Evolutionary conservation across 2,329 filamentous ascomycete genomes (phyloP), one percentile per base, ranked within the genome.

Genomic region (Sclerotinia sclerotiorum): DNA sequence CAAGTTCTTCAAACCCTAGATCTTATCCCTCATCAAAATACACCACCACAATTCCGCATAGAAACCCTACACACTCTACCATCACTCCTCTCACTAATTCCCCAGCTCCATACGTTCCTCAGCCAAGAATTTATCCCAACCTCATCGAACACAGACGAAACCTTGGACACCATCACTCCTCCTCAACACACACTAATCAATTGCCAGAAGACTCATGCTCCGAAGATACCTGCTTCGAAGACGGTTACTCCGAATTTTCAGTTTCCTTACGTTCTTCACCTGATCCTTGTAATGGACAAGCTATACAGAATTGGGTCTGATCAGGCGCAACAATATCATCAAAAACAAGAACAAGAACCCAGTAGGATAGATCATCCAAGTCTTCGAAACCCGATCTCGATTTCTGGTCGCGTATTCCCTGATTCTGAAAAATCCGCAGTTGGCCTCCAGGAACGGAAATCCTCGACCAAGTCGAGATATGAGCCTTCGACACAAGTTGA

Each of bases 241-340:
- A 39, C 35, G 11, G 8, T 13, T 39, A 10, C 35, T 39, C 35
- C 35, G 35, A 39, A 11, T 1, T 3, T 24, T 35, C 27, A 11
- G 1, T 3, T 35, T 35, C 27, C 3, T 21, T 35, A 2, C 27
- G 19, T 13, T 3, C 44, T 17, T 35, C 29, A 1, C 44, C 29
- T 1, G 13, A 1, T 11, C 13, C 44, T 17, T n/a, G 8, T 5
- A 0, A 35, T 19, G 1, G 0, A 11, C 19, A 13, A 8, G 10
- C 17, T 32, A 32, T 7, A 32, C 19, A 1, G 17, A 3, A 21
- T 4, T 46, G 17, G 17, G 13, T 21, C 42, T 29, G 8, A 60
- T 32, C 17, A 42, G 5, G 11, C 39, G 39, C 39, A 42, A 42
- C 39, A 42, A 39, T 10, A 35, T 8, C 39, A 39, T n/a, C n/a